Conservation (phyloP, 2,329 filamentous ascomycete species). For the Xylaria sp. region DNA sequence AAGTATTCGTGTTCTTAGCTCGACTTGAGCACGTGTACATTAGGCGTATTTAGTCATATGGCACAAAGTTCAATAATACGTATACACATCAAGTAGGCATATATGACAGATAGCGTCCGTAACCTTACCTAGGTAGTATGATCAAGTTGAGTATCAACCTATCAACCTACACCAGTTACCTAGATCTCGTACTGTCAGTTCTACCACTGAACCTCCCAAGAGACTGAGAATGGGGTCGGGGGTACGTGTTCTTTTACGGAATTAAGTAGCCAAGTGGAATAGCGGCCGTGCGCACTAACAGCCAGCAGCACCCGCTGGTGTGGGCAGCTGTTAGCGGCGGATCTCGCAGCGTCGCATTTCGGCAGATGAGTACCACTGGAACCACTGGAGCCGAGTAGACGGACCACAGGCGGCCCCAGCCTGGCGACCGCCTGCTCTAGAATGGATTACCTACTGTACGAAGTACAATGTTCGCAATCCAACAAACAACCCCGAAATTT, state of each 20-base stretch:
- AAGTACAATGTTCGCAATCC: slow-evolving; percentile 16
- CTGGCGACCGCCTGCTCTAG: background rate
- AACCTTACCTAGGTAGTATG: background rate
- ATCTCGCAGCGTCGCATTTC: slow-evolving; percentile 18
- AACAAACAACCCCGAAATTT: slow-evolving; percentile 27
- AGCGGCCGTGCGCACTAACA: slow-evolving; percentile 15
- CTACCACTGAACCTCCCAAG: background rate
- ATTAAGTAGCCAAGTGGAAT: background rate
- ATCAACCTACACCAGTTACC: background rate
- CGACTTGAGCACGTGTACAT: background rate
- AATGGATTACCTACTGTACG: background rate
- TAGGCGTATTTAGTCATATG: background rate
- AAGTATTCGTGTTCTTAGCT: background rate
- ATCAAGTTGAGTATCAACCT: background rate
- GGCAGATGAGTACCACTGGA: slow-evolving; percentile 20
- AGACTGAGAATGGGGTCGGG: background rate
- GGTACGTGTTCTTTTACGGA: background rate
- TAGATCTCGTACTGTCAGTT: background rate
- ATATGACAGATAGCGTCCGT: background rate
- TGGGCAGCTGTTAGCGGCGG: slow-evolving; percentile 1
- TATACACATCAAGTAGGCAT: background rate
- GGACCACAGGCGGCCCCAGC: background rate
- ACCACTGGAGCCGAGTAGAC: slow-evolving; percentile 1
- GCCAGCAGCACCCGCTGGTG: background rate
- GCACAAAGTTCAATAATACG: background rate